Conservation (phyloP, 257 asterid species). For the Solanum pimpinellifolium region DNA sequence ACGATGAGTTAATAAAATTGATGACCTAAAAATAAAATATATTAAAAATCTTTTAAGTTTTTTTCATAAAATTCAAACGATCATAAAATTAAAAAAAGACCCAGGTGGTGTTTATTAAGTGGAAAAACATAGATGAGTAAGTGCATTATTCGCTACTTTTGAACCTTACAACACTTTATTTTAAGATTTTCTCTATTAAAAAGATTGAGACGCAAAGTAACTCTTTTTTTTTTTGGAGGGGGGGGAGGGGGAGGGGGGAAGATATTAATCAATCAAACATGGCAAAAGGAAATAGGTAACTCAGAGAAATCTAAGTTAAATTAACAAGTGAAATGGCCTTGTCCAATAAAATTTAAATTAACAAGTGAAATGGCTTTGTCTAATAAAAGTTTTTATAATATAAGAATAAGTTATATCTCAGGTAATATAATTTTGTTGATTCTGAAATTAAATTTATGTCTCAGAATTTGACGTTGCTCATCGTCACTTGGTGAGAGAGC, state of each 20-base stretch:
- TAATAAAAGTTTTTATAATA: neutral
- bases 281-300: neutral
- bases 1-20: no score
- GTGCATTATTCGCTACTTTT: neutral
- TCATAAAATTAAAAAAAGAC: neutral
- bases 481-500: neutral
- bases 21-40: neutral
- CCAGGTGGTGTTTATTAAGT: neutral
- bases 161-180: neutral
- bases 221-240: rapidly evolving
- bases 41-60: neutral
- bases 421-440: neutral
- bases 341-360: neutral
- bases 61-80: neutral
- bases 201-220: neutral
- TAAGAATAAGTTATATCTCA: neutral
- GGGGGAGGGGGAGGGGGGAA: neutral
- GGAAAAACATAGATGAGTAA: neutral
- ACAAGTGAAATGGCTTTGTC: neutral
- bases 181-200: no score
- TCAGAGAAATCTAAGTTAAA: neutral
- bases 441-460: no score
- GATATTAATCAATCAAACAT: neutral
- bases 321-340: neutral
- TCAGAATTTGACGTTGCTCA: neutral